These are phyloP conservation scores for Orbilia quercus DNA, from an alignment of 2,329 filamentous ascomycete genomes.

Conservation along the genomic window DNA sequence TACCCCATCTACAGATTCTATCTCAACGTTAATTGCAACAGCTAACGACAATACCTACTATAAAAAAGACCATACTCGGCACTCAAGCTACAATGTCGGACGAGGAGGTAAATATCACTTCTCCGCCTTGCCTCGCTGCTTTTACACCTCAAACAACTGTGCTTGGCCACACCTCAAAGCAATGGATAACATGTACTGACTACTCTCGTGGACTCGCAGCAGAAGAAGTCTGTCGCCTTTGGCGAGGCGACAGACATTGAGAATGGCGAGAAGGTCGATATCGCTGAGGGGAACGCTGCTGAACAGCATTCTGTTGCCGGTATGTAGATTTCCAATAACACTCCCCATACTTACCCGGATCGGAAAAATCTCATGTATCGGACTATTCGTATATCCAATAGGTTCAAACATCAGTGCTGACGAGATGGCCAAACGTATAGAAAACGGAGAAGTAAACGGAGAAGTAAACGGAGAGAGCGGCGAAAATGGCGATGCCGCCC, in stretches of 20 bases:
- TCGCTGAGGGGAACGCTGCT: slow-evolving; percentile 22
- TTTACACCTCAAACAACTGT: neutral
- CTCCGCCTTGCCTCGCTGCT: slow-evolving; percentile 5
- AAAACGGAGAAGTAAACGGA: slow-evolving; percentile 26
- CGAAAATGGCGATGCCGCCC: slow-evolving; percentile 27
- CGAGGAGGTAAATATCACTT: slow-evolving; percentile 36
- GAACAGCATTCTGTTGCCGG: slow-evolving; percentile 39
- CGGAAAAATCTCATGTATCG: neutral
- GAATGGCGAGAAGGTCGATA: slow-evolving; percentile 48
- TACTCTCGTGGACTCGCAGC: slow-evolving; percentile 10
- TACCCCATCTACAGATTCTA: neutral
- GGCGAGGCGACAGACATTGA: slow-evolving; percentile 51
- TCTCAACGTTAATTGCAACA: slow-evolving; percentile 34
- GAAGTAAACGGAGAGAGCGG: neutral
- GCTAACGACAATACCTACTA: neutral
- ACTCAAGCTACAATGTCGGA: slow-evolving; percentile 44
- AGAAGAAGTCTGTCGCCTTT: slow-evolving; percentile 55
- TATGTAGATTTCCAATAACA: slow-evolving; percentile 15
- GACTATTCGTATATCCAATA: neutral
- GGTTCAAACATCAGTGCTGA: slow-evolving; percentile 32
- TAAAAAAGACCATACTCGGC: neutral
- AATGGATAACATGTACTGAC: neutral
- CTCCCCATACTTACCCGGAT: neutral
- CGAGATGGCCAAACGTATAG: slow-evolving; percentile 19
- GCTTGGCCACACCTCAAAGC: slow-evolving; percentile 17